Evolutionary conservation across 805 yeast genomes (phyloP).

Genomic region (Wickerhamomyces chambardii): DNA sequence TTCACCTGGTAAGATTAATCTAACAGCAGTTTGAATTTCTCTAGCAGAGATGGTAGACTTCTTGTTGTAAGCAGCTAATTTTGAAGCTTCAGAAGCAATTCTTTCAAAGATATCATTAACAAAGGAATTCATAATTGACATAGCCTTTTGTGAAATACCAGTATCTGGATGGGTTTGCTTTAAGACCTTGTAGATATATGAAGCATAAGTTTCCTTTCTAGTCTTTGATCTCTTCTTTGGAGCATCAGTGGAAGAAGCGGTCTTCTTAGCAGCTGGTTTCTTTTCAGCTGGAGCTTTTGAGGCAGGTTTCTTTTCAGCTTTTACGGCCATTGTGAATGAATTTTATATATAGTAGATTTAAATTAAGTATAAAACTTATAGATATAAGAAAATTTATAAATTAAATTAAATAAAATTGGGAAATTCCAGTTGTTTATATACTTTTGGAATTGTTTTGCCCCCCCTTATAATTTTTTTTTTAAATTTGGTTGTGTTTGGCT

Average conservation of each 20-base stretch:
- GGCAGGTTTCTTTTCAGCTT: slow-evolving; percentile 61
- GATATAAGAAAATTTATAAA: background rate
- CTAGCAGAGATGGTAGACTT: slow-evolving; percentile 96
- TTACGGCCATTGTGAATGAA: slow-evolving; percentile 49
- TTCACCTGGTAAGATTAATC: slow-evolving; percentile 98
- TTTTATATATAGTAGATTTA: no score
- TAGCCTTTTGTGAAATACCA: slow-evolving; percentile 97
- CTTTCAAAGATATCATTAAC: slow-evolving; percentile 98
- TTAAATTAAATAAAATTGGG: no score
- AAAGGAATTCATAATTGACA: slow-evolving; percentile 98
- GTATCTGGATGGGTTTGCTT: slow-evolving; percentile 99
- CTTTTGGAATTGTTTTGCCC: no score
- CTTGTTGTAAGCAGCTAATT: slow-evolving; percentile 98
- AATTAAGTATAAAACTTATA: background rate
- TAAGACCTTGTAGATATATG: slow-evolving; percentile 96
- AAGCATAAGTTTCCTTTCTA: slow-evolving; percentile 97
- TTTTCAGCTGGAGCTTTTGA: slow-evolving; percentile 97
- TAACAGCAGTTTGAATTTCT: slow-evolving; percentile 98
- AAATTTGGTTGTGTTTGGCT: no score
- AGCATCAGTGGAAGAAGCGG: slow-evolving; percentile 69
- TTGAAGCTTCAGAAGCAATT: slow-evolving; percentile 96
- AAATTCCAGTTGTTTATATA: no score
- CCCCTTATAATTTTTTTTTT: background rate
- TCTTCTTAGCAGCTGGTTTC: slow-evolving; percentile 91
- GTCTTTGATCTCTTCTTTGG: slow-evolving; percentile 89